These are phyloP conservation scores for Rosa multiflora DNA, from an alignment of 306 rosid genomes.

Conservation along the genomic window DNA sequence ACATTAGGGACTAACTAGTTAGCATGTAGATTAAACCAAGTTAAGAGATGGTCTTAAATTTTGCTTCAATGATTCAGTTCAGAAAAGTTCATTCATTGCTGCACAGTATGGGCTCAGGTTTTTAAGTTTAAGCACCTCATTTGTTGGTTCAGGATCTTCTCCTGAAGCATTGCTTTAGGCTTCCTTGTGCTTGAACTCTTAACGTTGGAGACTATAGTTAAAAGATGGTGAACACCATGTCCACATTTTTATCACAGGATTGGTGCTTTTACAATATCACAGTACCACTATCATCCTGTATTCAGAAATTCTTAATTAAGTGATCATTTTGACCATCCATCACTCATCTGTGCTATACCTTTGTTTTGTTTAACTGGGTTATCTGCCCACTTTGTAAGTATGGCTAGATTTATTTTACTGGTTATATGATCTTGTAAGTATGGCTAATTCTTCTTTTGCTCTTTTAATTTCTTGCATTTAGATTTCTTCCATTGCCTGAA, in stretches of 20 bases:
- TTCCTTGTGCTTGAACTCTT: background rate
- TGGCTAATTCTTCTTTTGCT: constrained; percentile 21
- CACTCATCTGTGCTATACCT: background rate
- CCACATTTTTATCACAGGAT: background rate
- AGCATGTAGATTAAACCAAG: background rate
- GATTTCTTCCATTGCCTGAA: constrained; percentile 72
- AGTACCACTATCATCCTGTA: background rate
- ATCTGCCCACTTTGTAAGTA: background rate
- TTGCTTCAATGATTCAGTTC: background rate
- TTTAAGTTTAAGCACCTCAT: background rate
- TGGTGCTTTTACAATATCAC: background rate
- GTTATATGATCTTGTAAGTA: background rate
- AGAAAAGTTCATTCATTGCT: background rate
- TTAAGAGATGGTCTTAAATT: background rate
- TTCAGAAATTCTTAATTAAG: background rate
- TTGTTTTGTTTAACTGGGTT: background rate
- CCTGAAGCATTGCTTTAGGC: background rate
- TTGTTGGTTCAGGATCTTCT: background rate
- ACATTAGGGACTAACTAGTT: background rate
- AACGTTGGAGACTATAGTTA: background rate
- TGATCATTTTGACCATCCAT: background rate
- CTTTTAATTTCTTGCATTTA: constrained; percentile 14
- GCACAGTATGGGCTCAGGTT: background rate
- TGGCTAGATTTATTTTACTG: constrained; percentile 2
- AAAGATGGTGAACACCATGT: background rate